Base-by-base conservation (phyloP, 345 rosid species). In the Passiflora organensis region DNA sequence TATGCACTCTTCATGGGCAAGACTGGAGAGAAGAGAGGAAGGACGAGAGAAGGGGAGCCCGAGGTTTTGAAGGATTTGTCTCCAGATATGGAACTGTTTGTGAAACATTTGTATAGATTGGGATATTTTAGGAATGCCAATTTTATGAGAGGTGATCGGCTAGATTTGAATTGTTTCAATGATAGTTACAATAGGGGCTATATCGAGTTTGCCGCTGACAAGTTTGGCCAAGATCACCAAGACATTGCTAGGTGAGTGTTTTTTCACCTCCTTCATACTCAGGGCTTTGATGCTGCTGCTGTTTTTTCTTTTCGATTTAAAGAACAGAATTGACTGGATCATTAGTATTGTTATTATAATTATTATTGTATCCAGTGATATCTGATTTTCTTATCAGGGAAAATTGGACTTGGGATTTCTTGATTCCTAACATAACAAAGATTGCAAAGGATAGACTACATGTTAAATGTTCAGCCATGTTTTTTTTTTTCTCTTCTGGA, bases 91-190 rank as follows among this genome's bases (percentile, higher is more conserved):
- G 71, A 71, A 59, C 52, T 59, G 50, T 78, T 89, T 64, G 63
- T 84, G 58, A 72, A 43, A 68, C 83, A 76, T 78, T 58, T 86
- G 76, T 71, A 72, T 34, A 47, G 54, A 11, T 66, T 76, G 57
- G 93, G 95, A 48, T 89, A 89, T 57, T 78, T 89, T 56, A 71
- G 56, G 13, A 56, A 74, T n/a, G 97, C 91, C 12, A 87, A 72
- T 74, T 90, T 87, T 56, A 43, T 85, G 54, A 53, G 44, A 42
- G 74, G 58, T 13, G 58, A 9, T 13, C 5, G 56, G 45, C 60
- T 83, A 53, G 85, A 80, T 49, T 52, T 71, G 32, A 74, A 76
- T 49, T 76, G 74, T 73, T 78, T 85, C 56, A 67, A 77, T 59
- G 72, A 78, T 51, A 68, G 70, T 44, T 87, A 81, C 71, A 56